Evolutionary conservation across 495 filamentous ascomycete species (phyloP).

Genomic region (Neurospora hispaniola): DNA sequence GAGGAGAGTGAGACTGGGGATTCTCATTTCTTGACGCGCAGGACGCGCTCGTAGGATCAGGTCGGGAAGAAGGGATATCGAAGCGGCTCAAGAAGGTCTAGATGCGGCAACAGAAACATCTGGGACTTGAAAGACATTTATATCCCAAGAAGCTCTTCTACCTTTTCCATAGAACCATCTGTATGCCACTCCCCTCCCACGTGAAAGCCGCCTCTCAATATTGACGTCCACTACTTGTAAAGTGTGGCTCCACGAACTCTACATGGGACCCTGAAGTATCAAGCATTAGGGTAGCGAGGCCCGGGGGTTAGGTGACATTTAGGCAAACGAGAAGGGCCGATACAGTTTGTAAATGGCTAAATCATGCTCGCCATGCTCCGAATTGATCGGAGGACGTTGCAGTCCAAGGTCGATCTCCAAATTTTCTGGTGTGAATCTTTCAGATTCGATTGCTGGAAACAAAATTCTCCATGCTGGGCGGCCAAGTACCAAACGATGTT

Average conservation of each 20-base stretch:
- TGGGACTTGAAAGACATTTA: neutral
- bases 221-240: neutral
- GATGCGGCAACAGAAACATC: neutral
- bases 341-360: neutral
- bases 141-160: neutral
- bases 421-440: neutral
- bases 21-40: neutral
- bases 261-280: neutral
- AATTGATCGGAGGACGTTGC: neutral
- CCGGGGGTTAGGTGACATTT: neutral
- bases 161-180: neutral
- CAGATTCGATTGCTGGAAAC: slow-evolving; percentile 8
- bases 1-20: neutral
- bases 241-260: neutral
- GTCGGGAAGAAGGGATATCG: neutral
- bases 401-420: neutral
- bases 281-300: neutral
- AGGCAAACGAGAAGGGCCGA: neutral
- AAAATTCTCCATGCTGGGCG: neutral
- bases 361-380: neutral
- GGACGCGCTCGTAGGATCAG: neutral
- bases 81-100: neutral
- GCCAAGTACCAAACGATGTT: neutral
- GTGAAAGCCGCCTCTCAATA: neutral
- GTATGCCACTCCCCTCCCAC: neutral